Conservation (phyloP, 1,139 yeast species). For the Candida anutae region DNA sequence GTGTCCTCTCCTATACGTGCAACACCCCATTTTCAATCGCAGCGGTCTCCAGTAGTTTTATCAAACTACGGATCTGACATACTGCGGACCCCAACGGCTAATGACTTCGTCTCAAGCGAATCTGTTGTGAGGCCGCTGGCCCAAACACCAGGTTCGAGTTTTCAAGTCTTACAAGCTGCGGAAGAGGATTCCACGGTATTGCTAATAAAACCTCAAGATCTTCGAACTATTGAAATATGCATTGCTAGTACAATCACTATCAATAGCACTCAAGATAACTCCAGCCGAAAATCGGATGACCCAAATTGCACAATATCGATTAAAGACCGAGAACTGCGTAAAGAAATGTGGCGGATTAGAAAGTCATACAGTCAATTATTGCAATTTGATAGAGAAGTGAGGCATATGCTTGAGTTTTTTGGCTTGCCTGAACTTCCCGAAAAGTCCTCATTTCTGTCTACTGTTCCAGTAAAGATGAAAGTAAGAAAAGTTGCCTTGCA, state of each 20-base stretch:
- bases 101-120: constrained; percentile 7
- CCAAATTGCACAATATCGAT: constrained; percentile 56
- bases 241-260: constrained; percentile 51
- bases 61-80: background rate
- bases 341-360: constrained; percentile 66
- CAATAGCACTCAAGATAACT: constrained; percentile 9
- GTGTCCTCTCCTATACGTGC: background rate
- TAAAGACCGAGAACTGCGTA: constrained; percentile 48
- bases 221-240: constrained; percentile 52
- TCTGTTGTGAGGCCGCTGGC: constrained; percentile 6
- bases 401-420: constrained; percentile 48
- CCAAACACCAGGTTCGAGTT: constrained; percentile 11
- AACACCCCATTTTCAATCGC: too few species aligned
- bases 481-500: constrained; percentile 47
- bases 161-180: constrained; percentile 19
- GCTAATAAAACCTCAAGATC: constrained; percentile 60
- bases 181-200: constrained; percentile 27
- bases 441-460: constrained; percentile 44
- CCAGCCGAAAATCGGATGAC: constrained; percentile 37
- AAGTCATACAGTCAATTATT: constrained; percentile 51
- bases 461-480: constrained; percentile 62
- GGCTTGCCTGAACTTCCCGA: constrained; percentile 62
- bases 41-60: background rate
- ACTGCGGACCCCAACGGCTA: constrained; percentile 7
- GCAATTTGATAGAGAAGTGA: constrained; percentile 48